Conservation (phyloP, 2,329 filamentous ascomycete species). For the Microcyclospora tardicrescens region DNA sequence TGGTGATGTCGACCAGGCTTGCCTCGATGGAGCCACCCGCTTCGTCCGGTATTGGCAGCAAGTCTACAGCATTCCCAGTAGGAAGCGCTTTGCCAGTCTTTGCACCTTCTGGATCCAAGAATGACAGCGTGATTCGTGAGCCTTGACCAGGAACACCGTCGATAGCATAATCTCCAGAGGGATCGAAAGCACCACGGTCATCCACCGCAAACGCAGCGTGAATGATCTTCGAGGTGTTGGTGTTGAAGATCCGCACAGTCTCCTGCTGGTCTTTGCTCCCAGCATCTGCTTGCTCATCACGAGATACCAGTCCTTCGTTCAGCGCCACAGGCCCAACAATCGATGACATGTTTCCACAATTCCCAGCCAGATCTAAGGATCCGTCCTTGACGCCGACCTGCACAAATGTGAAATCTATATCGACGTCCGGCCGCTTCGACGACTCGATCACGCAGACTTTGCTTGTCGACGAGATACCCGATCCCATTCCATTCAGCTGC, state of each 20-base stretch:
- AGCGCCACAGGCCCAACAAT: slow-evolving; percentile 54
- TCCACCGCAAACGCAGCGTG: slow-evolving; percentile 44
- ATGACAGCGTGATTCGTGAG: slow-evolving; percentile 46
- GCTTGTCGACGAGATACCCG: slow-evolving; percentile 53
- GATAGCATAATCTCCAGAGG: slow-evolving; percentile 43
- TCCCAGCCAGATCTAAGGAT: slow-evolving; percentile 52
- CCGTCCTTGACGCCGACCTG: slow-evolving; percentile 51
- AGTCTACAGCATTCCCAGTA: slow-evolving; percentile 44
- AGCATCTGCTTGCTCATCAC: slow-evolving; percentile 17
- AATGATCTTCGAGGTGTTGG: slow-evolving; percentile 56
- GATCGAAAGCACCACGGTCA: slow-evolving; percentile 27
- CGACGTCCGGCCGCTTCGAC: slow-evolving; percentile 35
- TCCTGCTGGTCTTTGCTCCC: slow-evolving; percentile 12
- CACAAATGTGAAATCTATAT: slow-evolving; percentile 61
- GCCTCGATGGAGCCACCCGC: slow-evolving; percentile 31
- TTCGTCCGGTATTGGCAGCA: slow-evolving; percentile 22
- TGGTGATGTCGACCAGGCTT: slow-evolving; percentile 51
- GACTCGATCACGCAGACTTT: slow-evolving; percentile 56
- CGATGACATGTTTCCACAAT: slow-evolving; percentile 63
- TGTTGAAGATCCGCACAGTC: slow-evolving; percentile 53
- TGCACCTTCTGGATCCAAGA: slow-evolving; percentile 48
- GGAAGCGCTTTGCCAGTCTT: slow-evolving; percentile 50
- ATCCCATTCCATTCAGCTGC: slow-evolving; percentile 61
- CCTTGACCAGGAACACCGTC: slow-evolving; percentile 50
- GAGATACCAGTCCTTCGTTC: slow-evolving; percentile 38